Evolutionary conservation across 345 rosid species (phyloP), one percentile per base, ranked within the genome.

Genomic region (Dimocarpus longan): DNA sequence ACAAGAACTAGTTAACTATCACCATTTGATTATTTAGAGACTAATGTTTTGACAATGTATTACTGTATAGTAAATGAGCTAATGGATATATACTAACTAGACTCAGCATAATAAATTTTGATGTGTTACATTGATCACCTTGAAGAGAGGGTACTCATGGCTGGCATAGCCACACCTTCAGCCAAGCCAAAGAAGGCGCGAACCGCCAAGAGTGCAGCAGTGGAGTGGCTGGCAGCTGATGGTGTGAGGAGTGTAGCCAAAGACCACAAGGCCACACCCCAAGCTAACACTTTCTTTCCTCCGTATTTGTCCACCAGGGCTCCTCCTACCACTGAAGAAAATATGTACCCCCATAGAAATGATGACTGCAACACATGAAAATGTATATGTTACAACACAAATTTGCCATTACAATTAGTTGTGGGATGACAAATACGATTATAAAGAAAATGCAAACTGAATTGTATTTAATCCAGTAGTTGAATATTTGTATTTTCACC

Each of bases 331-430:
- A 90, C 88, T 16, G 99, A 93, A 54, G 98, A 92, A 73, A 95
- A 91, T 50, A 93, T 92, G 91, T 95, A 95, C 57, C 99, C 99
- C 99, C 99, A 95, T 3, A 95, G 84, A 78, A 95, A 95, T 2
- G 99, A 93, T 2, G 99, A 95, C 99, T 95, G 74, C 70, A 73
- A 77, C 18, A 68, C 50, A 66, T 15, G 37, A 73, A 39, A 62
- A 48, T 19, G 1, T 60, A 22, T 60, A 19, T 22, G 3, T 59
- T 21, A 21, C 12, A n/a, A 46, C 12, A 7, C 52, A 46, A 3
- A 46, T 7, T 11, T 46, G 12, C 12, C 19, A 57, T 71, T 26
- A 48, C 43, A 71, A 32, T 6, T 54, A 26, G 28, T 32, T 32
- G 37, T 1, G 37, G 37, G 37, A 32, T 32, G 2, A 32, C 37